These are phyloP conservation scores for Aspergillus japonicus DNA, from an alignment of 2,329 filamentous ascomycete species.

Conservation along the genomic window DNA sequence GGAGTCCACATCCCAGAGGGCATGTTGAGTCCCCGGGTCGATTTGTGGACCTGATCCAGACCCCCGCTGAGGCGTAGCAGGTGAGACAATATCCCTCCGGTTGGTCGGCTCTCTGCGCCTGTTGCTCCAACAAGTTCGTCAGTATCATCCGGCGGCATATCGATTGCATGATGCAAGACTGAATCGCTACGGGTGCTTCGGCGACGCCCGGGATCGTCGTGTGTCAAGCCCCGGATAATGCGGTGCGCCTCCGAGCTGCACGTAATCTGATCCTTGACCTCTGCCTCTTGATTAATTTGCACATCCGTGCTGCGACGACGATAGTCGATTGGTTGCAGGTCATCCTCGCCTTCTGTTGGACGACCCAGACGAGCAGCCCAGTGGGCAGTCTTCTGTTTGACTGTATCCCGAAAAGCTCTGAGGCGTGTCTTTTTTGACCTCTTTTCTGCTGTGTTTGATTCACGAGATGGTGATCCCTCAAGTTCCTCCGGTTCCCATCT, in stretches of 20 bases:
- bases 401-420: background rate
- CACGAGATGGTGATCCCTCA: background rate
- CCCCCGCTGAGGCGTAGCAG: slow-evolving; percentile 2
- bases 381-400: background rate
- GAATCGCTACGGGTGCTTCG: background rate
- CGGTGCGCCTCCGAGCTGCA: slow-evolving; percentile 4
- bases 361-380: slow-evolving; percentile 5
- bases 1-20: background rate
- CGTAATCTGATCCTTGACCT: background rate
- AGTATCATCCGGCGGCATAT: background rate
- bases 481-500: background rate
- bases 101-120: background rate
- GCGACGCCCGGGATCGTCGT: background rate
- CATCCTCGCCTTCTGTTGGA: slow-evolving; percentile 1
- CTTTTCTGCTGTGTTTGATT: background rate
- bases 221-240: background rate
- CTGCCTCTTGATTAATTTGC: background rate
- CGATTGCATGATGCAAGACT: background rate
- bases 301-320: background rate
- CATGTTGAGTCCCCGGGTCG: background rate
- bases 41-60: background rate
- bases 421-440: background rate
- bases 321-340: slow-evolving; percentile 5
- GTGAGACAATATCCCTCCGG: slow-evolving; percentile 1
- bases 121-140: background rate